Base-by-base conservation (phyloP, 768 basidiomycete genomes). In the Gloeopeniophorella convolvens region DNA sequence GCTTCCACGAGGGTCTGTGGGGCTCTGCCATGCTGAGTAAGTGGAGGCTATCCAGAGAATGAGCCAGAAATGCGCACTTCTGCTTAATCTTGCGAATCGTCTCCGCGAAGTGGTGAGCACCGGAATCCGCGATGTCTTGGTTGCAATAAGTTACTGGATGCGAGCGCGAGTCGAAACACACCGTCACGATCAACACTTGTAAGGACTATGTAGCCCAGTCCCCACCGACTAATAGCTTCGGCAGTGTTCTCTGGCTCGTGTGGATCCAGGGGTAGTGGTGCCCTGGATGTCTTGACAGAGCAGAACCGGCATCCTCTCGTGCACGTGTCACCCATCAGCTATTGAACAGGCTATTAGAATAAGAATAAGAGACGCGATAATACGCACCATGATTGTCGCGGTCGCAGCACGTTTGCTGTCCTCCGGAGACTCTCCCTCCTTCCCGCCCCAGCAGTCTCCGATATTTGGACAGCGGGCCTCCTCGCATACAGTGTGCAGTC, bases 251-350 rank as follows among this genome's bases (percentile, higher is more conserved):
- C 96, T 16, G 96, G 96, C 62, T 99, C 96, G 61, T 96, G 92
- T 0, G 89, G 83, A 63, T 99, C 95, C 32, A 99, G 69, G 6
- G 96, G 94, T 24, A 88, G 83, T 8, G 96, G 96, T 0, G 82
- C 65, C 44, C 78, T 75, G 3, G 92, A 92, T 0, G 96, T 99
- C 72, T 96, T 96, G 43, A 99, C 91, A 8, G 94, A 89, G 62
- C 96, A 99, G 64, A 99, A 99, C 47, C 94, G 77, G 68, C 96
- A 99, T 2, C 93, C 96, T 62, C 96, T 82, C 30, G 96, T 99
- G 64, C 96, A 99, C 12, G 92, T 96, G 70, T 98, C 95, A 8
- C 96, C 96, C 96, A 99, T 98, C 12, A 99, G 72, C 94, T 98
- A 57, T 7, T 41, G n/a, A n/a, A n/a, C n/a, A 23, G 24, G 51